Evolutionary conservation across 2,329 filamentous ascomycete genomes (phyloP).

Genomic region (Cadophora sp.): DNA sequence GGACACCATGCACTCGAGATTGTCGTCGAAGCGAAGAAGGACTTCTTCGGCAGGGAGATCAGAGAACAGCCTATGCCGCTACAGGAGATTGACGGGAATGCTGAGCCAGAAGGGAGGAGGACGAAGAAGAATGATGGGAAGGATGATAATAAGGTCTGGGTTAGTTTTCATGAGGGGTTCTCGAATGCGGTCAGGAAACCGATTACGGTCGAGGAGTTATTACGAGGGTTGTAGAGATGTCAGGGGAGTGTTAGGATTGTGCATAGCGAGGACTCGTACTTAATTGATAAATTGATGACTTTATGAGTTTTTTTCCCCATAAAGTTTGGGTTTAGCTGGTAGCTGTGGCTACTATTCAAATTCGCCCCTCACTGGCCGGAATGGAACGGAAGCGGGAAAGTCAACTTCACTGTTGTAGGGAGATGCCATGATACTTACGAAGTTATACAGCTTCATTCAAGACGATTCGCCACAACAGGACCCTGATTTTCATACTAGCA

Average conservation of each 20-base stretch:
- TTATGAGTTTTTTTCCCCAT: background rate
- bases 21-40: constrained; percentile 63
- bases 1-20: constrained; percentile 34
- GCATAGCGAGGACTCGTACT: background rate
- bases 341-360: too few relatives aligned
- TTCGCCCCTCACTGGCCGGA: background rate
- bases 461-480: background rate
- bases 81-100: constrained; percentile 52
- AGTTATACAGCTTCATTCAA: background rate
- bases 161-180: constrained; percentile 87
- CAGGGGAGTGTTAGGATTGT: background rate
- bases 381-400: background rate
- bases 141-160: constrained; percentile 74
- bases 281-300: background rate
- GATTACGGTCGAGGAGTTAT: constrained; percentile 79
- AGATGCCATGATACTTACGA: background rate
- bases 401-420: background rate
- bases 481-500: background rate
- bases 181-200: constrained; percentile 93
- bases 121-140: constrained; percentile 46
- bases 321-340: too few relatives aligned
- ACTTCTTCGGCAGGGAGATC: constrained; percentile 86
- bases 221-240: constrained; percentile 64
- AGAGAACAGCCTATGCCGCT: constrained; percentile 51
- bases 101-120: constrained; percentile 67